Percentiles rank a stretch among this genome's conserved stretches.
These are phyloP conservation scores for Lodderomyces margitis DNA, from an alignment of 1,139 yeast species.

Conservation along the genomic window DNA sequence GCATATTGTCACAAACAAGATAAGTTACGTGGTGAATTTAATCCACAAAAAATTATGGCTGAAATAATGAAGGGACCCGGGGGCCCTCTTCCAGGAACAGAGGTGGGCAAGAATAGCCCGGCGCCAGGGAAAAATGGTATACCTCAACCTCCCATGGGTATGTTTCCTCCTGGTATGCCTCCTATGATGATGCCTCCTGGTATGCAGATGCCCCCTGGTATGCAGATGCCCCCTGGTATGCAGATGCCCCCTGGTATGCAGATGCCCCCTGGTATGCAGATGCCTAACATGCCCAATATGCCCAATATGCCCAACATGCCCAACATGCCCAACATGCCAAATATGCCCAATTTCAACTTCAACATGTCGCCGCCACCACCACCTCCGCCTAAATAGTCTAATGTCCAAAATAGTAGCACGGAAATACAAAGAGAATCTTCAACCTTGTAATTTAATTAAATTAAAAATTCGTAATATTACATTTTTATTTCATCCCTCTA, in stretches of 20 bases:
- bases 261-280: slow-evolving; percentile 3
- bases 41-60: slow-evolving; percentile 54
- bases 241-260: slow-evolving; percentile 7
- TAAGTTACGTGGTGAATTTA: slow-evolving; percentile 72
- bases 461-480: neutral
- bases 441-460: neutral
- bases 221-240: slow-evolving; percentile 8
- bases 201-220: slow-evolving; percentile 9
- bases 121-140: slow-evolving; percentile 2
- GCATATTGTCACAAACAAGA: slow-evolving; percentile 91
- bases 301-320: slow-evolving; percentile 6
- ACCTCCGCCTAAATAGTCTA: neutral
- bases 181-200: slow-evolving; percentile 4
- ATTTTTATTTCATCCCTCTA: neutral
- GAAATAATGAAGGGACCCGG: slow-evolving; percentile 36
- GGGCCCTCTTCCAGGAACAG: slow-evolving; percentile 5
- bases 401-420: neutral
- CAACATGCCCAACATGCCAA: slow-evolving; percentile 5
- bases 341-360: slow-evolving; percentile 8
- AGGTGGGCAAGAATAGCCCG: neutral
- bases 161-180: slow-evolving; percentile 7
- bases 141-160: slow-evolving; percentile 7
- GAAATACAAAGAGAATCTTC: neutral
- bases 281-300: slow-evolving; percentile 6
- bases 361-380: neutral